Percentiles rank a stretch among this genome's conserved stretches.
Conservation (phyloP, 305 asterid genomes). For the Rubia peregrina region DNA sequence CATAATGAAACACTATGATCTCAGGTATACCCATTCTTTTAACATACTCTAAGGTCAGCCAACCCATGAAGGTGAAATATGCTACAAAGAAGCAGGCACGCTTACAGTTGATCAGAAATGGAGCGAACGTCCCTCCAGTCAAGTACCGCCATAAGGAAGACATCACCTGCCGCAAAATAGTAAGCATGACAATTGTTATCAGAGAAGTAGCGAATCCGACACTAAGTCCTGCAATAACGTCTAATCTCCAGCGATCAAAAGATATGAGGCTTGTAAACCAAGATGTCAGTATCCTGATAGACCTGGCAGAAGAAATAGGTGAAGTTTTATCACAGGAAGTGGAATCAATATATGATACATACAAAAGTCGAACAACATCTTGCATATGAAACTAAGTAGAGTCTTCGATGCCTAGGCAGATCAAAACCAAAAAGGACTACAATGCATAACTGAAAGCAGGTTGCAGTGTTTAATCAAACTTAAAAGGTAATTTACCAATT, state of each 20-base stretch:
- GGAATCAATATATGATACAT: neutral
- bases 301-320: conserved; percentile 41
- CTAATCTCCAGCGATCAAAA: conserved; percentile 63
- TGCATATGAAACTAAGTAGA: neutral
- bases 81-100: conserved; percentile 56
- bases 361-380: neutral
- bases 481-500: neutral
- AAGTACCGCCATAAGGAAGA: conserved; percentile 26
- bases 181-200: conserved; percentile 36
- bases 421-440: conserved; percentile 2
- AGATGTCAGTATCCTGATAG: conserved; percentile 47
- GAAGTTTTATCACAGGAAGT: conserved; percentile 10
- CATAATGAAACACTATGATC: conserved; percentile 19
- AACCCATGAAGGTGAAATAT: conserved; percentile 68
- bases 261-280: conserved; percentile 33
- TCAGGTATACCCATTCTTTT: conserved; percentile 52
- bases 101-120: conserved; percentile 31
- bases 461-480: conserved; percentile 1
- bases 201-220: conserved; percentile 56
- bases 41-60: conserved; percentile 63
- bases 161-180: conserved; percentile 35
- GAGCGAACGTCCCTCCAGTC: conserved; percentile 25
- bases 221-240: conserved; percentile 43
- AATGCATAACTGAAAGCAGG: neutral
- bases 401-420: neutral